Base-by-base conservation (phyloP, 169 alveolate species). In the Perkinsus marinus region DNA sequence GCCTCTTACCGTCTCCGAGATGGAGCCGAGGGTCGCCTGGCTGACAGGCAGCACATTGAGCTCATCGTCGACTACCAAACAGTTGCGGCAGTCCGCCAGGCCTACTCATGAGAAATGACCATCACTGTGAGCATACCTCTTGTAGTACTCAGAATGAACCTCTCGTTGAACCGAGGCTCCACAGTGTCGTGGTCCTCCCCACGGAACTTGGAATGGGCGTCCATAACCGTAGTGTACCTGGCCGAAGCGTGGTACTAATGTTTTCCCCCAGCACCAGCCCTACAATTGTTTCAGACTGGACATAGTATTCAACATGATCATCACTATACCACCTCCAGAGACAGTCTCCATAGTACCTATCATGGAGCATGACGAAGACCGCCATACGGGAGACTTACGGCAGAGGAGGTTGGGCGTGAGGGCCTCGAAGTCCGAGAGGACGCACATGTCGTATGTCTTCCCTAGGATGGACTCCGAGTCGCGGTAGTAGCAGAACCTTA, bases 351-450 rank as follows among this genome's bases (percentile, higher is more conserved):
- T 96, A 38, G 99, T 98, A 57, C 79, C 79, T 57, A 57, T 0
- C 26, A 57, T 13, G 30, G 22, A 57, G 79, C 79, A 57, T 6
- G 68, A 9, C 17, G 26, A 9, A 17, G 68, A 9, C 68, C 34
- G 22, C 34, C 79, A 13, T 26, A 19, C 79, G 79, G 34, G 36
- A 7, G 37, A 57, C 79, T 57, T 57, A 90, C 99, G 97, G 94
- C 99, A 99, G 68, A 99, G 96, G n/a, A 98, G 96, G 95, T 99
- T 99, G 9, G 99, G 99, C 0, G 99, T 98, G 91, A 99, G 94
- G 30, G 99, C 99, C 93, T 99, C 99, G 91, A 98, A 99, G 94
- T 99, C 99, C 96, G 92, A 91, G 89, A 93, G 46, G 26, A 46
- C 39, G 39, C 68, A 90, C 43, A 90, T 38, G 39, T 47, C 89